phyloP scores from a whole-genome alignment of 129 eudicot genomes.

The Sambucus nigra region DNA sequence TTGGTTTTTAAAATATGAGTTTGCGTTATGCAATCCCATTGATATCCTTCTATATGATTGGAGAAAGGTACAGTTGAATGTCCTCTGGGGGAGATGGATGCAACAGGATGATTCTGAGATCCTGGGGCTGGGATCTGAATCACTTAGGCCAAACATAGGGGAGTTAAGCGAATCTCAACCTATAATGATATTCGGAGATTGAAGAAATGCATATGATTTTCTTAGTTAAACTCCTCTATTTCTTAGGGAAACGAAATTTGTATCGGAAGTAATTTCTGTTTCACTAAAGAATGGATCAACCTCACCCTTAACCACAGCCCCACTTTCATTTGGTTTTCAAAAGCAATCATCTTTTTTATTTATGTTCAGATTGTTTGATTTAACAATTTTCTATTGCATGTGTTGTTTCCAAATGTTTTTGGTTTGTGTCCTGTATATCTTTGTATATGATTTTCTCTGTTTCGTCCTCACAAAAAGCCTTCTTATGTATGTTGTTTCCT shows the following conservation, averaged over 20 bases:
- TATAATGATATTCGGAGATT: not conserved
- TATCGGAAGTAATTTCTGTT: not conserved
- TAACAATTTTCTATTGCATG: not conserved
- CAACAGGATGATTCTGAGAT: no score
- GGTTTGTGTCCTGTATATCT: not conserved
- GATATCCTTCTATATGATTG: no score
- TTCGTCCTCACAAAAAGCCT: not conserved
- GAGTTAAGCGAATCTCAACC: not conserved
- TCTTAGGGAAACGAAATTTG: not conserved
- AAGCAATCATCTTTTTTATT: not conserved
- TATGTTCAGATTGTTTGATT: not conserved
- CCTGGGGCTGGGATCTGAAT: no score
- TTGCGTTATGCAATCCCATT: no score
- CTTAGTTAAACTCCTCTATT: not conserved
- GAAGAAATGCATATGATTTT: not conserved
- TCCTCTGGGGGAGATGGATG: no score
- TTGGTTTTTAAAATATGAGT: no score
- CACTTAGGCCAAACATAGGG: not conserved
- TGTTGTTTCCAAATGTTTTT: not conserved
- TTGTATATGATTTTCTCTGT: constrained; percentile 3
- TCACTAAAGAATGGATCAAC: not conserved
- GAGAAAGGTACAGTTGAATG: no score
- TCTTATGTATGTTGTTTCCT: not conserved
- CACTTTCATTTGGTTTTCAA: not conserved
- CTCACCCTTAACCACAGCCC: no score